A percentile compares a stretch with the other conserved stretches of the same genome.
phyloP scores from a whole-genome alignment of 768 basidiomycete species.

The Boletus fagicola region DNA sequence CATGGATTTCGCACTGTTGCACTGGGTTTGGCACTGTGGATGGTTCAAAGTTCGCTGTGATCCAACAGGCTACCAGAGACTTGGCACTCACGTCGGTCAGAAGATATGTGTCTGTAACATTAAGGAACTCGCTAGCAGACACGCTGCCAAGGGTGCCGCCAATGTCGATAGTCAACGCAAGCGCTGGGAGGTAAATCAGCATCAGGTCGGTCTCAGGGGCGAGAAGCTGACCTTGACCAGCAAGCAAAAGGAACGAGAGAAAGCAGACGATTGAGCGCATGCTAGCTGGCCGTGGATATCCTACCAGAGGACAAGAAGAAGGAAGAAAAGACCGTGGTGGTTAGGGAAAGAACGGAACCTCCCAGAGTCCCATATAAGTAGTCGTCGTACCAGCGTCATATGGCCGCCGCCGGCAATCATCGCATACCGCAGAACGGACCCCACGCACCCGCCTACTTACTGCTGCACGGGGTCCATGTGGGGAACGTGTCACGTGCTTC shows the following conservation, averaged over 20 bases:
- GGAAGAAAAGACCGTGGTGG: constrained; percentile 15
- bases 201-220: not conserved
- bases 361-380: not conserved
- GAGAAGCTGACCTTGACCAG: constrained; percentile 54
- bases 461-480: constrained; percentile 8
- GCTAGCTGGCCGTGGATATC: constrained; percentile 25
- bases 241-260: constrained; percentile 42
- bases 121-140: constrained; percentile 44
- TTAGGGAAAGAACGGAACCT: constrained; percentile 12
- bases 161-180: constrained; percentile 51
- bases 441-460: no score
- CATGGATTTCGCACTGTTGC: constrained; percentile 23
- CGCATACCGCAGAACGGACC: not conserved
- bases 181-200: constrained; percentile 22
- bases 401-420: not conserved
- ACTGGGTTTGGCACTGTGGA: constrained; percentile 28
- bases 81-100: constrained; percentile 27
- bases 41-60: not conserved
- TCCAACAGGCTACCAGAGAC: not conserved
- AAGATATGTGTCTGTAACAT: constrained; percentile 34
- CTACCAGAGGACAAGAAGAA: constrained; percentile 32
- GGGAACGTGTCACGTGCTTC: constrained; percentile 22
- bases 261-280: constrained; percentile 31
- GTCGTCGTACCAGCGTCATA: not conserved
- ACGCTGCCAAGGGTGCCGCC: constrained; percentile 37